Conservation (phyloP, 108 stramenopile species). For the Tribonema minus region DNA sequence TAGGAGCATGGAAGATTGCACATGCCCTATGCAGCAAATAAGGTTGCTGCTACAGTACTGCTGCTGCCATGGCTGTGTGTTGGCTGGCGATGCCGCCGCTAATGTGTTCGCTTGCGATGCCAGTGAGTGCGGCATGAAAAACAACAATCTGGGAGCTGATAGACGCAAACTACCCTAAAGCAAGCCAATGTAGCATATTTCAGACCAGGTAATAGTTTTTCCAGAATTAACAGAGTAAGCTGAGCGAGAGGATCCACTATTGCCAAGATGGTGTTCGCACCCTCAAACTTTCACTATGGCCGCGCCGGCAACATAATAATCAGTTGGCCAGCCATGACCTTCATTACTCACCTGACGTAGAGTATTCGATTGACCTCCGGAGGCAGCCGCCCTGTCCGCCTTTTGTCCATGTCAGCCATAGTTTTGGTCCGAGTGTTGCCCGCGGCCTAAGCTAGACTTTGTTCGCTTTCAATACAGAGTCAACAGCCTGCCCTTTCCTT, state of each 20-base stretch:
- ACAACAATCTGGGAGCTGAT: not conserved
- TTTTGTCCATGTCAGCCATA: too few species aligned
- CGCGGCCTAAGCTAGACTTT: too few species aligned
- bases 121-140: too few species aligned
- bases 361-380: slow-evolving; percentile 94
- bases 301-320: not conserved
- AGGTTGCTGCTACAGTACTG: too few species aligned
- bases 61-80: too few species aligned
- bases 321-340: not conserved
- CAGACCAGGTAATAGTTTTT: not conserved
- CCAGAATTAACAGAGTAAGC: not conserved
- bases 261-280: not conserved
- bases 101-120: too few species aligned
- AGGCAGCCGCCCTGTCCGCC: slow-evolving; percentile 83
- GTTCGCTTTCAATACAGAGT: too few species aligned
- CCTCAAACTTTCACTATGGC: not conserved
- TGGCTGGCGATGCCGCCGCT: too few species aligned
- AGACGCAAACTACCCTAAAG: not conserved
- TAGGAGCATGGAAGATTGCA: too few species aligned
- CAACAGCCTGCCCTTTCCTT: too few species aligned
- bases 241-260: not conserved
- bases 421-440: too few species aligned
- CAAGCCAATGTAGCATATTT: not conserved
- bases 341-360: slow-evolving; percentile 68
- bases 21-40: too few species aligned